phyloP scores from a whole-genome alignment of 345 rosid species.

The Lepidium aucheri region DNA sequence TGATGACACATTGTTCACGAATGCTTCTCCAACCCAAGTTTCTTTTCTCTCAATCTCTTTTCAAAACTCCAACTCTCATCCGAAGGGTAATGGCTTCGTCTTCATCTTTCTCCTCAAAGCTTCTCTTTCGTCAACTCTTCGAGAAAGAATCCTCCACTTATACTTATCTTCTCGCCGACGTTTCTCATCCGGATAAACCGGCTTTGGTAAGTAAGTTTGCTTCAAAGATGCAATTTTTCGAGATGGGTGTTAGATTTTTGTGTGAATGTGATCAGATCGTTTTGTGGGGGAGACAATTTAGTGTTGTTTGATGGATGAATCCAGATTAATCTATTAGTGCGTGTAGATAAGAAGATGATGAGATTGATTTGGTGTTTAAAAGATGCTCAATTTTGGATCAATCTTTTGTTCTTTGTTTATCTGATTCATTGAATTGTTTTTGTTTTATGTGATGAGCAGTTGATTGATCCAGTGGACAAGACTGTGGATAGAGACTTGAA shows the following conservation, averaged over 20 bases:
- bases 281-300: not conserved
- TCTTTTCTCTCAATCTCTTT: not conserved
- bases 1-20: not conserved
- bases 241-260: not conserved
- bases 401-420: not conserved
- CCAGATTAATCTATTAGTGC: not conserved
- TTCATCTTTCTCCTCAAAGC: conserved; percentile 33
- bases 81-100: conserved; percentile 31
- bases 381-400: not conserved
- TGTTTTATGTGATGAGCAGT: conserved; percentile 28
- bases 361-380: not conserved
- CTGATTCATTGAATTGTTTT: not conserved
- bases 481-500: conserved; percentile 82
- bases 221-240: not conserved
- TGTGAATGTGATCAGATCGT: not conserved
- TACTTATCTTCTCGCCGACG: conserved; percentile 90
- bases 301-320: not conserved
- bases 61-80: not conserved
- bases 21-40: conserved; percentile 2
- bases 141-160: conserved; percentile 88
- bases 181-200: conserved; percentile 72
- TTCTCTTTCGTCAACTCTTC: conserved; percentile 81
- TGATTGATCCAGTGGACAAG: conserved; percentile 92
- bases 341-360: not conserved
- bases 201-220: conserved; percentile 49